Percentiles rank a stretch among this genome's conserved stretches.
Evolutionary conservation across 2,329 filamentous ascomycete genomes (phyloP).

Genomic region (Blumeriella jaapii): DNA sequence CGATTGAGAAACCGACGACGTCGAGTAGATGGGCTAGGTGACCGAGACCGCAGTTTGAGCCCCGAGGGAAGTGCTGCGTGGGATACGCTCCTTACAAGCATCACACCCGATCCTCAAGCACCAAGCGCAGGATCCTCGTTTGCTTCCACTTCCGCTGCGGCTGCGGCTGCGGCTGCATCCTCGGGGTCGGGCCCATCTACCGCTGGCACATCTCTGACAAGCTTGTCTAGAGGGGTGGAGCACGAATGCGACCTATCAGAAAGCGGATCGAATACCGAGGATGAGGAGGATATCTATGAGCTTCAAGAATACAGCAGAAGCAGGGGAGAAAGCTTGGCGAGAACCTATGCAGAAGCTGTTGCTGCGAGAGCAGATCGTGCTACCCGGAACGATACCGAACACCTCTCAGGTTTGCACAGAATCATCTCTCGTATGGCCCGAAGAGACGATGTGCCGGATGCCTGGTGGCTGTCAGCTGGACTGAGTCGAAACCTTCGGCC

Average conservation of each 20-base stretch:
- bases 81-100: conserved; percentile 70
- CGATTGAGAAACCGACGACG: conserved; percentile 12
- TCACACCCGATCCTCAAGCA: conserved; percentile 70
- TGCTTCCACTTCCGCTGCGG: conserved; percentile 24
- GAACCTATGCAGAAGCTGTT: conserved; percentile 22
- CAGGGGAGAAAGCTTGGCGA: conserved; percentile 13
- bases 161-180: conserved; percentile 19
- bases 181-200: conserved; percentile 19
- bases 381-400: conserved; percentile 22
- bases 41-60: conserved; percentile 74
- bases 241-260: conserved; percentile 24
- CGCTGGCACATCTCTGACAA: conserved; percentile 23
- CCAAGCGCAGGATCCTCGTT: conserved; percentile 79
- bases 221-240: conserved; percentile 14
- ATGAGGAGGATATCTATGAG: conserved; percentile 24
- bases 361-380: conserved; percentile 25
- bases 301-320: conserved; percentile 6
- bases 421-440: conserved; percentile 60
- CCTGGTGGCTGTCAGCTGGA: conserved; percentile 67
- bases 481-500: conserved; percentile 46
- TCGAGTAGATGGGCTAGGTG: conserved; percentile 62
- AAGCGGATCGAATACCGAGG: conserved; percentile 19
- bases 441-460: conserved; percentile 66
- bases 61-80: conserved; percentile 54
- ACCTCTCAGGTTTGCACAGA: conserved; percentile 53